Evolutionary conservation across 306 rosid species (phyloP).

Genomic region (Prunus mongolica): DNA sequence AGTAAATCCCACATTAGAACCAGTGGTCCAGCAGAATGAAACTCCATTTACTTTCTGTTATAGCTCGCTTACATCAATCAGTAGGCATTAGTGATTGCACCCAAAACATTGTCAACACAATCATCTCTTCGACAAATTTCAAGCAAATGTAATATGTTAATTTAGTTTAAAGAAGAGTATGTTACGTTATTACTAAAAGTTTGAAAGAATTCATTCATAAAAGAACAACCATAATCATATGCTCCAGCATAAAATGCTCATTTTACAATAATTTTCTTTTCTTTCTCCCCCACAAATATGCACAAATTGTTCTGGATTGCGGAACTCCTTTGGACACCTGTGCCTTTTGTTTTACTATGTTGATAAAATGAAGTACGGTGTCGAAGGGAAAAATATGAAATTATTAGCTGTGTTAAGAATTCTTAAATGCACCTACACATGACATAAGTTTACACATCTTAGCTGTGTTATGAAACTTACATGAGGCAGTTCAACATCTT

Average conservation of each 20-base stretch:
- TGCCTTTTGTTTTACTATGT: not conserved
- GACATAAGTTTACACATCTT: not conserved
- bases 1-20: not conserved
- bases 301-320: not conserved
- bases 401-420: not conserved
- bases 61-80: not conserved
- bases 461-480: conserved; percentile 51
- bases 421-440: not conserved
- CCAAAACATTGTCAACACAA: not conserved
- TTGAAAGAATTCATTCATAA: not conserved
- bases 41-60: not conserved
- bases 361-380: not conserved
- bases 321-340: not conserved
- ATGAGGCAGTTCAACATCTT: conserved; percentile 99
- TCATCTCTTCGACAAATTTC: not conserved
- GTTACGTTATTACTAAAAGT: not conserved
- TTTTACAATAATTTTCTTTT: no score
- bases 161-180: not conserved
- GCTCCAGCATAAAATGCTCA: not conserved
- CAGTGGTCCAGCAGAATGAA: not conserved
- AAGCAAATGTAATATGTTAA: not conserved
- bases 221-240: not conserved
- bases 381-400: not conserved
- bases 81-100: not conserved
- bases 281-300: not conserved